These are phyloP conservation scores for Neurospora intermedia DNA, from an alignment of 495 filamentous ascomycete species.

Conservation along the genomic window DNA sequence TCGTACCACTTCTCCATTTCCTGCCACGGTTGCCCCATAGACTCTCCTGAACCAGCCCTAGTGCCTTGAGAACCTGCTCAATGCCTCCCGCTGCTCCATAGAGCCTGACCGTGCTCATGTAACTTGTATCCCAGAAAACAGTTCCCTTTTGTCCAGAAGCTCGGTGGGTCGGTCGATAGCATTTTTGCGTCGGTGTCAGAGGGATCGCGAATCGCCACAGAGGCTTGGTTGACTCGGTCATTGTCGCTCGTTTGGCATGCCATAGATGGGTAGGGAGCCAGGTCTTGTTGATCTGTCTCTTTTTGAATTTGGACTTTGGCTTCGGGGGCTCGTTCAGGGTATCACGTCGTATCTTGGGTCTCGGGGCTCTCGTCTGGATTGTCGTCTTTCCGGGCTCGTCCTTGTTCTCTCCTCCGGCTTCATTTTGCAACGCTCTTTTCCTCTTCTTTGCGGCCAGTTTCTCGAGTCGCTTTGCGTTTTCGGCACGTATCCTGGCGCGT, in stretches of 20 bases:
- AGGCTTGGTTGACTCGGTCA: conserved; percentile 66
- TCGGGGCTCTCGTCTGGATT: conserved; percentile 31
- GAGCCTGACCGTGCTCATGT: conserved; percentile 76
- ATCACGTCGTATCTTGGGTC: conserved; percentile 63
- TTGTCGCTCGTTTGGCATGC: conserved; percentile 83
- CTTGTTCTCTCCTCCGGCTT: conserved; percentile 3
- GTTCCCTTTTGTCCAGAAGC: conserved; percentile 50
- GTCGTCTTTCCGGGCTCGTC: conserved; percentile 10
- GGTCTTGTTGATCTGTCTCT: conserved; percentile 77
- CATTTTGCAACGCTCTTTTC: conserved; percentile 41
- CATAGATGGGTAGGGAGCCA: conserved; percentile 94
- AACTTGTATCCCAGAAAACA: conserved; percentile 89
- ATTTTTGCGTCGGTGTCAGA: conserved; percentile 75
- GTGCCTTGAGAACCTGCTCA: conserved; percentile 48
- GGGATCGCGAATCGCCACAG: conserved; percentile 87
- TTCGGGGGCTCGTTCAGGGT: conserved; percentile 55
- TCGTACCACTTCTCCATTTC: conserved; percentile 66
- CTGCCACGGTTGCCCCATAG: conserved; percentile 50
- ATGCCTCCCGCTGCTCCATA: conserved; percentile 57
- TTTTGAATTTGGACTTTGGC: conserved; percentile 62
- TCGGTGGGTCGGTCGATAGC: conserved; percentile 77
- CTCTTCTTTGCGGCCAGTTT: conserved; percentile 49
- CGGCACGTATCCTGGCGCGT: conserved; percentile 61
- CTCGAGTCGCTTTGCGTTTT: conserved; percentile 66
- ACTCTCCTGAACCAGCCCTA: conserved; percentile 50